Percentiles rank a stretch among this genome's conserved stretches.
Conservation (phyloP, 1,139 yeast species). For the Yamadazyma epiphylla region DNA sequence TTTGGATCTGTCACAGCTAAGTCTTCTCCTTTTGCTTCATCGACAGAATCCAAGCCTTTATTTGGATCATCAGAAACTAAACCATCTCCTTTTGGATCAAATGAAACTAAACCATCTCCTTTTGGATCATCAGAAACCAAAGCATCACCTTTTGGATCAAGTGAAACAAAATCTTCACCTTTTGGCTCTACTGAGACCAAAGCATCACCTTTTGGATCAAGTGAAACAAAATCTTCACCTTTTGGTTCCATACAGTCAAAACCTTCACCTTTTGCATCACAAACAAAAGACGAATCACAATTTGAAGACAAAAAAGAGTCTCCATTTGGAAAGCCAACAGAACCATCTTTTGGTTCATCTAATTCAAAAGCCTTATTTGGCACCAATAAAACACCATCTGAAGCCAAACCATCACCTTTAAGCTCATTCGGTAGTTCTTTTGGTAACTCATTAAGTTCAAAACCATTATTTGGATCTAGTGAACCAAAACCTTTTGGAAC, state of each 20-base stretch:
- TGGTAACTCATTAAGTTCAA: constrained; percentile 1
- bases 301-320: constrained; percentile 5
- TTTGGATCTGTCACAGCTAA: constrained; percentile 4
- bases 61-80: constrained; percentile 2
- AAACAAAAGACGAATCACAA: constrained; percentile 1
- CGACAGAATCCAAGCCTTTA: not conserved
- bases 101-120: constrained; percentile 1
- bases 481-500: not conserved
- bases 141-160: constrained; percentile 1
- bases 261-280: constrained; percentile 1
- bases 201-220: constrained; percentile 1
- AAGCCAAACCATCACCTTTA: constrained; percentile 2
- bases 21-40: constrained; percentile 6
- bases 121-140: constrained; percentile 1
- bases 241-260: constrained; percentile 1
- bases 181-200: constrained; percentile 1
- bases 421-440: too few species aligned
- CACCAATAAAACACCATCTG: not conserved
- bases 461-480: not conserved
- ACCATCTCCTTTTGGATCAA: constrained; percentile 2
- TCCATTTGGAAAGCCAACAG: constrained; percentile 6
- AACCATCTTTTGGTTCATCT: not conserved
- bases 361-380: too few species aligned
- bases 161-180: constrained; percentile 1
- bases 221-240: constrained; percentile 1